Percentiles rank a stretch among this genome's conserved stretches.
Evolutionary conservation across 495 filamentous ascomycete species (phyloP).

Genomic region (Melanomma pulvis-pyrius): DNA sequence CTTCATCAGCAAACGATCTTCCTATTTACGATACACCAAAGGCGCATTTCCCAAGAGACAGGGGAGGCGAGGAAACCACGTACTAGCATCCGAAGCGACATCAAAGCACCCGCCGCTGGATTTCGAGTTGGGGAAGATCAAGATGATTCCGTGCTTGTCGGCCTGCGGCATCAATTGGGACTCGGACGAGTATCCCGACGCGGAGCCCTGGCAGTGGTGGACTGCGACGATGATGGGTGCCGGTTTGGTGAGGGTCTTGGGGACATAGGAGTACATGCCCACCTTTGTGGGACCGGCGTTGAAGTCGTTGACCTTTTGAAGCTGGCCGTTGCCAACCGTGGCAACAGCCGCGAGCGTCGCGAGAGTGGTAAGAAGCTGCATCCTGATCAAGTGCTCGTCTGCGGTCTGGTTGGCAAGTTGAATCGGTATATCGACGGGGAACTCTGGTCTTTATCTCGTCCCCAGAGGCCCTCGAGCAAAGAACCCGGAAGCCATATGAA

Average conservation of each 20-base stretch:
- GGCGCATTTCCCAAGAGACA: neutral
- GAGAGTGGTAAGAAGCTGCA: slow-evolving; percentile 5
- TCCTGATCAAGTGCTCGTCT: no score
- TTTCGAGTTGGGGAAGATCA: slow-evolving; percentile 55
- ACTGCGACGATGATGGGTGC: slow-evolving; percentile 36
- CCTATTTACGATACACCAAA: neutral
- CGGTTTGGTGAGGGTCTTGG: slow-evolving; percentile 24
- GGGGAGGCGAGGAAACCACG: neutral
- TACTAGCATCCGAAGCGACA: slow-evolving; percentile 47
- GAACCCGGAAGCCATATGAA: no score
- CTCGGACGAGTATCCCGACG: slow-evolving; percentile 36
- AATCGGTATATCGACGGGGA: no score
- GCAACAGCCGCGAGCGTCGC: slow-evolving; percentile 8
- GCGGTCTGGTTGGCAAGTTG: no score
- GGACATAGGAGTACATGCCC: slow-evolving; percentile 34
- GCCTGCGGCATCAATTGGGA: slow-evolving; percentile 45
- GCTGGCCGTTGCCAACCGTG: neutral
- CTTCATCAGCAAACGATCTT: neutral
- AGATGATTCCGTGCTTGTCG: slow-evolving; percentile 55
- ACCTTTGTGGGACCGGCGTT: slow-evolving; percentile 6
- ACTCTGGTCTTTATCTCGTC: no score
- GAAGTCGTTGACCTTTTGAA: slow-evolving; percentile 21
- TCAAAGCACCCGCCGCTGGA: slow-evolving; percentile 60
- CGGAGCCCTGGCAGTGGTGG: slow-evolving; percentile 40
- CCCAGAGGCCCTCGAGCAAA: no score